phyloP scores from a whole-genome alignment of 495 filamentous ascomycete species.

The Penicillium argentinense region DNA sequence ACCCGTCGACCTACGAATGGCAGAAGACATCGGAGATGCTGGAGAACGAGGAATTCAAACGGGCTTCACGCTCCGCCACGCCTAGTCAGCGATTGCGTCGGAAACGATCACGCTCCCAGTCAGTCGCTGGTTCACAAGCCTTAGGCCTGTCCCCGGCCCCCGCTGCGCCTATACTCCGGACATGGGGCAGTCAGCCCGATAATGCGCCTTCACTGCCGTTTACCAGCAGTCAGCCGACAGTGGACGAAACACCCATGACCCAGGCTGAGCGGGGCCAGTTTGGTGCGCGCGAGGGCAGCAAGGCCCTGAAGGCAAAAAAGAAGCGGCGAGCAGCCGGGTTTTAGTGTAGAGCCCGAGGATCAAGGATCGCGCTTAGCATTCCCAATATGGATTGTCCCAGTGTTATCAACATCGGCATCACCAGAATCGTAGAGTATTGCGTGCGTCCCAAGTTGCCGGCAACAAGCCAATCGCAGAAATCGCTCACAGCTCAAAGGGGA shows the following conservation, averaged over 20 bases:
- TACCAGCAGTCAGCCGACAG: conserved; percentile 38
- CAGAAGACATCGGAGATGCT: conserved; percentile 24
- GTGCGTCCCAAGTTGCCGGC: neutral
- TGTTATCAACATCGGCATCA: too few relatives aligned
- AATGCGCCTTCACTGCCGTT: conserved; percentile 13
- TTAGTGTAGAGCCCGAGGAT: too few relatives aligned
- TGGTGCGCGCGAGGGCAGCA: conserved; percentile 30
- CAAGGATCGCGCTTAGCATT: too few relatives aligned
- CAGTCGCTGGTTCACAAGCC: conserved; percentile 11
- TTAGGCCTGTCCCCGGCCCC: conserved; percentile 28
- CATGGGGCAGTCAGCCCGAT: conserved; percentile 43
- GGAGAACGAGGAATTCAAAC: conserved; percentile 20
- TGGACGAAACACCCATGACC: conserved; percentile 34
- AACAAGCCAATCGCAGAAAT: conserved; percentile 28
- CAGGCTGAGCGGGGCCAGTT: conserved; percentile 43
- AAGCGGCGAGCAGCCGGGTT: conserved; percentile 47
- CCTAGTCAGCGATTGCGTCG: conserved; percentile 26
- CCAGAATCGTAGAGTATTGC: neutral
- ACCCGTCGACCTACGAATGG: conserved; percentile 44
- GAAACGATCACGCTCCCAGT: conserved; percentile 19
- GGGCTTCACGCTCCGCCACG: conserved; percentile 17
- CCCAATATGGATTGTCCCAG: too few relatives aligned
- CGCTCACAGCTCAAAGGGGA: conserved; percentile 13
- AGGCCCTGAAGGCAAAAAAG: conserved; percentile 35
- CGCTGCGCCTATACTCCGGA: conserved; percentile 21